Conservation (phyloP, 805 yeast species). For the Scheffersomyces coipomensis region DNA sequence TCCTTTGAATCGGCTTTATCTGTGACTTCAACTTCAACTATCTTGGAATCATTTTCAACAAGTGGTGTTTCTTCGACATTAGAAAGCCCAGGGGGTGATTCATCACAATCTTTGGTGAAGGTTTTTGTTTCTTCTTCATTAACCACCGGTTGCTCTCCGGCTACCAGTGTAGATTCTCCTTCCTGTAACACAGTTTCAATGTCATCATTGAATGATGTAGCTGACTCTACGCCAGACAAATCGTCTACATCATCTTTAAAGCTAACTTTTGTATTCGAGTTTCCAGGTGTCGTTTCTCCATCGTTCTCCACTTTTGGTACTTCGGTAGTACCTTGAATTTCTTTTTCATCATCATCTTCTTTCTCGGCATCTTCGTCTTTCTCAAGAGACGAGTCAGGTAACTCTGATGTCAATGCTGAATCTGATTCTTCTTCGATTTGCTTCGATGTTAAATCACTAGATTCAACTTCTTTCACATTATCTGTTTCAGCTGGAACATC, state of each 20-base stretch:
- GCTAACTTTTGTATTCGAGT: conserved; percentile 23
- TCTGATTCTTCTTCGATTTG: not conserved
- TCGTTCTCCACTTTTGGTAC: conserved; percentile 10
- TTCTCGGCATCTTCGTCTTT: not conserved
- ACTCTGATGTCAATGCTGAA: not conserved
- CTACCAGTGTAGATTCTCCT: conserved; percentile 10
- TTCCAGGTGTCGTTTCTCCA: conserved; percentile 34
- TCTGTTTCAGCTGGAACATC: no score
- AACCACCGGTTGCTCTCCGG: conserved; percentile 1
- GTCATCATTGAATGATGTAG: conserved; percentile 27
- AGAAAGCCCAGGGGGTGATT: no score
- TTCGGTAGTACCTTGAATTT: not conserved
- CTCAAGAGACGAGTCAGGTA: no score
- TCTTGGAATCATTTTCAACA: not conserved
- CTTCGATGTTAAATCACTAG: no score
- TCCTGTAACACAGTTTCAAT: conserved; percentile 28
- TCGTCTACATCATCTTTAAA: conserved; percentile 24
- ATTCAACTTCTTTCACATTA: no score
- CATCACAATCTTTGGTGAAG: not conserved
- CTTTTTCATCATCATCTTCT: not conserved
- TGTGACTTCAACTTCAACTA: not conserved
- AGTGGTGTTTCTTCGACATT: not conserved
- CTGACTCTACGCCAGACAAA: conserved; percentile 12
- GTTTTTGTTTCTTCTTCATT: not conserved
- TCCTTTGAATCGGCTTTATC: not conserved